These are phyloP conservation scores for Coniochaeta prunicola DNA, from an alignment of 2,329 filamentous ascomycete species.

Conservation along the genomic window DNA sequence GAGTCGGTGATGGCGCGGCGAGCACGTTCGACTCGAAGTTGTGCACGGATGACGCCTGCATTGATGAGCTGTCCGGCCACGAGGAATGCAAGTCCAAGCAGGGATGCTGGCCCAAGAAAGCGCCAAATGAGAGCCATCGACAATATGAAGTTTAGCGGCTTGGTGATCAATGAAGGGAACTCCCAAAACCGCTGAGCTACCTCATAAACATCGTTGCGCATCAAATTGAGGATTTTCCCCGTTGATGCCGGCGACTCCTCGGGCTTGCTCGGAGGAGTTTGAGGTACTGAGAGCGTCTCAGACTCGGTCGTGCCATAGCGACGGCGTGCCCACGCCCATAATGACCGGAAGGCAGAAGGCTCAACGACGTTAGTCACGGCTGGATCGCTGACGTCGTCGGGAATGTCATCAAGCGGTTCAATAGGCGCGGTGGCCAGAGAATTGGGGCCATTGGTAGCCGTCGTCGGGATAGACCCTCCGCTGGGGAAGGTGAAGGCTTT, in stretches of 20 bases:
- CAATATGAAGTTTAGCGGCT: conserved; percentile 69
- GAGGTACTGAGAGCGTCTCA: conserved; percentile 25
- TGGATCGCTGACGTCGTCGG: conserved; percentile 7
- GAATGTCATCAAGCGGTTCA: conserved; percentile 7
- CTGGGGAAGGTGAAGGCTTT: conserved; percentile 44
- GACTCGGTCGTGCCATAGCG: conserved; percentile 13
- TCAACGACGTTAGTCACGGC: not conserved
- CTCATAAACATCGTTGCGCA: conserved; percentile 76
- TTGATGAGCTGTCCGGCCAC: conserved; percentile 64
- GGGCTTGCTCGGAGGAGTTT: not conserved
- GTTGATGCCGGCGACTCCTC: conserved; percentile 59
- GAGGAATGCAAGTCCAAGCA: conserved; percentile 66
- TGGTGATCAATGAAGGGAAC: conserved; percentile 66
- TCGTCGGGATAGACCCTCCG: conserved; percentile 14
- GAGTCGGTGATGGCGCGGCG: conserved; percentile 69
- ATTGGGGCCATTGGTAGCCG: not conserved
- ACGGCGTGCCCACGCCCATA: conserved; percentile 8
- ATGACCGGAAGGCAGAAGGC: conserved; percentile 4
- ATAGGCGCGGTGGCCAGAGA: not conserved
- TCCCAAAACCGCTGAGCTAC: conserved; percentile 85
- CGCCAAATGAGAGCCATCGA: conserved; percentile 68
- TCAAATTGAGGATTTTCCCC: conserved; percentile 84
- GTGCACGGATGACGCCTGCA: conserved; percentile 54
- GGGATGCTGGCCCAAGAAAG: conserved; percentile 72
- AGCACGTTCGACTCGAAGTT: conserved; percentile 62